Evolutionary conservation across 208 protist genomes (phyloP).

Genomic region (Trypanosomatidae sp.): DNA sequence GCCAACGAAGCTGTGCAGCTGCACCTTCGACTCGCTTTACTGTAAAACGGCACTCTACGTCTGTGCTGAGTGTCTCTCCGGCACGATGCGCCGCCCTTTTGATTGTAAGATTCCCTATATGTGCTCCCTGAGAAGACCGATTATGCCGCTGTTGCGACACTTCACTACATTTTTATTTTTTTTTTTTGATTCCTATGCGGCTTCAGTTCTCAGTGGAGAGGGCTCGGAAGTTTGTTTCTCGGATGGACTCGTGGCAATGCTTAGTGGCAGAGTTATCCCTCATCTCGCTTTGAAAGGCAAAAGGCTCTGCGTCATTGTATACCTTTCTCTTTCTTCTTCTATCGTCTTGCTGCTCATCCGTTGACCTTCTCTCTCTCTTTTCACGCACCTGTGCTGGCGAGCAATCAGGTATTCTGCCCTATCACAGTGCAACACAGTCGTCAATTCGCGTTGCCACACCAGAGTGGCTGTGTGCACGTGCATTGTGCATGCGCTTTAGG

Average conservation of each 20-base stretch:
- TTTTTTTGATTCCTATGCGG: conserved; percentile 13
- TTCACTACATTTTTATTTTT: conserved; percentile 6
- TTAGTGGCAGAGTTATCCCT: neutral
- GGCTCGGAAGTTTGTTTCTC: neutral
- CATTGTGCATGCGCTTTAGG: neutral
- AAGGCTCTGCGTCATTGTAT: neutral
- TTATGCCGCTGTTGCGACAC: neutral
- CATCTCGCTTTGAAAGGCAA: neutral
- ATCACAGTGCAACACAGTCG: neutral
- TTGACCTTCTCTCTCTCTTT: neutral
- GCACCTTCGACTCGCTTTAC: neutral
- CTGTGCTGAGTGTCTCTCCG: neutral
- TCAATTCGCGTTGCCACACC: neutral
- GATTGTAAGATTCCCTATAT: too few species aligned
- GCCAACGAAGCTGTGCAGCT: neutral
- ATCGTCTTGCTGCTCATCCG: neutral
- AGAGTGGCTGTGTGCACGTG: neutral
- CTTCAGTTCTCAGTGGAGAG: neutral
- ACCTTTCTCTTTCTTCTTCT: neutral
- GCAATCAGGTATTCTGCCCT: neutral
- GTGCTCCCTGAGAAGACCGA: too few species aligned
- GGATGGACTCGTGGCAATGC: neutral
- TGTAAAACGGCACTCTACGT: neutral
- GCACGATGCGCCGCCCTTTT: neutral
- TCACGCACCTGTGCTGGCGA: neutral